Conservation (phyloP, 352 stramenopile genomes). For the Globisporangium cystogenes region DNA sequence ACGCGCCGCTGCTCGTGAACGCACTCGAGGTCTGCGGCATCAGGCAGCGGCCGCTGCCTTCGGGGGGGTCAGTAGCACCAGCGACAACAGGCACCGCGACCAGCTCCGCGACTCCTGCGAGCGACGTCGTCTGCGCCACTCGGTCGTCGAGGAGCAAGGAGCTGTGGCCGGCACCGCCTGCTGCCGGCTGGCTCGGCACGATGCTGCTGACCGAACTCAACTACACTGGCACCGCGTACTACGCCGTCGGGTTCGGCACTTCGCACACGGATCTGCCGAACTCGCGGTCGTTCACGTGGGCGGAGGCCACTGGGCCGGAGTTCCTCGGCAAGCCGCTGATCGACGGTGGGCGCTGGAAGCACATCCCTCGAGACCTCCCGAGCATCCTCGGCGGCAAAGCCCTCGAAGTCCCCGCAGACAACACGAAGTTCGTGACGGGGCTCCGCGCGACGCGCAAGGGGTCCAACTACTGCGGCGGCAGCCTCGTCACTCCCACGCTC, state of each 20-base stretch:
- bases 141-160: too few species aligned
- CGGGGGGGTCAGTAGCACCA: too few species aligned
- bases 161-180: background rate
- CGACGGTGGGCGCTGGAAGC: background rate
- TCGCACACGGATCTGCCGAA: background rate
- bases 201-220: background rate
- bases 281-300: constrained; percentile 8
- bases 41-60: too few species aligned
- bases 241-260: constrained; percentile 3
- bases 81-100: too few species aligned
- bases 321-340: constrained; percentile 6
- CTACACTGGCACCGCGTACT: background rate
- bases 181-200: background rate
- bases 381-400: constrained; percentile 2
- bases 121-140: too few species aligned
- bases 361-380: background rate
- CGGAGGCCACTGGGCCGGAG: constrained; percentile 4
- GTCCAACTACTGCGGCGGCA: constrained; percentile 9
- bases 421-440: constrained; percentile 9
- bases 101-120: too few species aligned
- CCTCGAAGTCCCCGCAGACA: background rate
- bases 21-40: too few species aligned
- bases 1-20: too few species aligned
- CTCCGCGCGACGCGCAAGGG: constrained; percentile 4
- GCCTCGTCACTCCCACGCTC: constrained; percentile 5